Conservation (phyloP, 257 asterid species). For the Prunella vulgaris region DNA sequence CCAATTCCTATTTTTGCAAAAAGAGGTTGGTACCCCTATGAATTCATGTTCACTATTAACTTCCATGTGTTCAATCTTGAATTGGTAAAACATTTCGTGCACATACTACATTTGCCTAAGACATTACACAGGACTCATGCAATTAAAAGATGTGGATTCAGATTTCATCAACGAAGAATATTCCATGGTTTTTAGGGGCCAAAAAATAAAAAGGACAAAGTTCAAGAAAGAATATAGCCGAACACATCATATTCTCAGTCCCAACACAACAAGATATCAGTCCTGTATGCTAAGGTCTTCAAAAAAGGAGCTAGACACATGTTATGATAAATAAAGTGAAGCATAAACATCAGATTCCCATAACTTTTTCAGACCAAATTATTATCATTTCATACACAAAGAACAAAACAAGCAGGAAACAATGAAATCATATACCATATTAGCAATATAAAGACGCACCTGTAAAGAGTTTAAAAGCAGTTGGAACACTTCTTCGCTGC, state of each 20-base stretch:
- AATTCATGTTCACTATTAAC: not conserved
- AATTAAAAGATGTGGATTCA: not conserved
- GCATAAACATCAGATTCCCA: slow-evolving; percentile 19
- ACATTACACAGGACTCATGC: not conserved
- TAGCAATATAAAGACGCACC: slow-evolving; percentile 42
- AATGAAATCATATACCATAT: slow-evolving; percentile 12
- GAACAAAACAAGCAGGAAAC: slow-evolving; percentile 13
- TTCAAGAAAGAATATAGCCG: not conserved
- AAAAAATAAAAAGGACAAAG: not conserved
- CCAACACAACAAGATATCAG: slow-evolving; percentile 19
- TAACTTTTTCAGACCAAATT: slow-evolving; percentile 18
- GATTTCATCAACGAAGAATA: not conserved
- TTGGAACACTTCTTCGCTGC: slow-evolving; percentile 92
- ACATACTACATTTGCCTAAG: not conserved
- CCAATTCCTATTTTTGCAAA: no score
- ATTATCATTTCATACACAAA: slow-evolving; percentile 16
- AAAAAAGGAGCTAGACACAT: slow-evolving; percentile 14
- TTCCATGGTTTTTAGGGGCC: not conserved
- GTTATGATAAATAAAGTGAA: slow-evolving; percentile 20
- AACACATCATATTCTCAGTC: slow-evolving; percentile 11
- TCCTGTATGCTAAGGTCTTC: slow-evolving; percentile 17
- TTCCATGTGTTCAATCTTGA: not conserved
- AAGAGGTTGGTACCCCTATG: not conserved
- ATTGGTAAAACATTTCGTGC: not conserved
- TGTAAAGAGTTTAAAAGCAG: slow-evolving; percentile 91